Conservation (phyloP, 2,329 filamentous ascomycete species). For the Fusarium redolens region DNA sequence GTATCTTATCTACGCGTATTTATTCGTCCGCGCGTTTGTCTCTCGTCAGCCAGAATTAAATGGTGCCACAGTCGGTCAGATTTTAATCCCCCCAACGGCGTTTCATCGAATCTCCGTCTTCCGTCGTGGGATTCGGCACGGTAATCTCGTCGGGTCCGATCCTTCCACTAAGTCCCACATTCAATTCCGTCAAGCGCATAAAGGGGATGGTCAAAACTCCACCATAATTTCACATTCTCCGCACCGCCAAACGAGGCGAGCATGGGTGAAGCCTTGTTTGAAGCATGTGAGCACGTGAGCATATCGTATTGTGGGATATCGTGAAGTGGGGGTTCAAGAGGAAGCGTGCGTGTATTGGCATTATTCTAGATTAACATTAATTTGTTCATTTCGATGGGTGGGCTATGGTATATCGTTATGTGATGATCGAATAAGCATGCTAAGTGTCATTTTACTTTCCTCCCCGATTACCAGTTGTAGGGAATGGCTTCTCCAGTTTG, state of each 20-base stretch:
- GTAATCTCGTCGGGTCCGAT: neutral
- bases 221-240: slow-evolving; percentile 3
- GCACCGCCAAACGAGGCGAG: neutral
- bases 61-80: neutral
- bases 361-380: slow-evolving; percentile 9
- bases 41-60: neutral
- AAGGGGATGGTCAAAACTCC: neutral
- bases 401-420: slow-evolving; percentile 1
- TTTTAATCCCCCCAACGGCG: neutral
- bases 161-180: neutral
- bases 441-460: slow-evolving; percentile 16
- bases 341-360: neutral
- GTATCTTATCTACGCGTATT: neutral
- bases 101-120: neutral
- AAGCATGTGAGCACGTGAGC: neutral
- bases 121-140: neutral
- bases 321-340: neutral
- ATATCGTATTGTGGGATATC: neutral
- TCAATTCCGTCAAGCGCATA: neutral
- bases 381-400: neutral
- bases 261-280: neutral
- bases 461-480: slow-evolving; percentile 54
- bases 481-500: slow-evolving; percentile 72
- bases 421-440: neutral
- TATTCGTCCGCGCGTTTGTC: neutral